Conservation (phyloP, 2,329 filamentous ascomycete species). For the Dothiorella sarmentorum region DNA sequence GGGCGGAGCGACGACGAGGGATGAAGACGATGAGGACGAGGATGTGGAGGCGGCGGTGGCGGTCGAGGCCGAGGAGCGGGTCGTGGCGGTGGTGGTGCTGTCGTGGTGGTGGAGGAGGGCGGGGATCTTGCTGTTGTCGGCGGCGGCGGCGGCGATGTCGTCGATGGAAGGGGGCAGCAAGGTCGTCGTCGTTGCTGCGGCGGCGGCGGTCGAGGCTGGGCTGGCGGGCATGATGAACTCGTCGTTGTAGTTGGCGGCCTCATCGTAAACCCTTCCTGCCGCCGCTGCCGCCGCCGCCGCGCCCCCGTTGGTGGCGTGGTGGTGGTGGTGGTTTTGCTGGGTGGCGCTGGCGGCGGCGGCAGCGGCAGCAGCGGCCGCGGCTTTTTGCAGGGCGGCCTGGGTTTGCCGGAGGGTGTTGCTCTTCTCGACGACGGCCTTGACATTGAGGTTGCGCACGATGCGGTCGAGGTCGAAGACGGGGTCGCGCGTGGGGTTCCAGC, state of each 20-base stretch:
- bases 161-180: too few relatives aligned
- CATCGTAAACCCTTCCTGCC: background rate
- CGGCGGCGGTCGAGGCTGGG: too few relatives aligned
- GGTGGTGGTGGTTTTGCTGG: too few relatives aligned
- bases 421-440: slow-evolving; percentile 10
- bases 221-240: slow-evolving; percentile 18
- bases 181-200: too few relatives aligned
- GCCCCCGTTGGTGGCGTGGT: slow-evolving; percentile 22
- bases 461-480: slow-evolving; percentile 10
- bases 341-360: slow-evolving; percentile 25
- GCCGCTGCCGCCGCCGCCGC: too few relatives aligned
- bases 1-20: background rate
- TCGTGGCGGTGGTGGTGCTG: background rate
- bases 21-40: too few relatives aligned
- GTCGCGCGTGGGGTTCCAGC: slow-evolving; percentile 25
- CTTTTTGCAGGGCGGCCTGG: slow-evolving; percentile 20
- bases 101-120: background rate
- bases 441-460: slow-evolving; percentile 11
- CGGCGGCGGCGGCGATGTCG: background rate
- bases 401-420: slow-evolving; percentile 15
- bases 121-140: too few relatives aligned
- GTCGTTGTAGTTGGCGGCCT: slow-evolving; percentile 18
- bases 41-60: background rate
- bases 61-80: background rate
- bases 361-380: background rate